Conservation (phyloP, 495 filamentous ascomycete genomes). For the Ascobolus immersus region DNA sequence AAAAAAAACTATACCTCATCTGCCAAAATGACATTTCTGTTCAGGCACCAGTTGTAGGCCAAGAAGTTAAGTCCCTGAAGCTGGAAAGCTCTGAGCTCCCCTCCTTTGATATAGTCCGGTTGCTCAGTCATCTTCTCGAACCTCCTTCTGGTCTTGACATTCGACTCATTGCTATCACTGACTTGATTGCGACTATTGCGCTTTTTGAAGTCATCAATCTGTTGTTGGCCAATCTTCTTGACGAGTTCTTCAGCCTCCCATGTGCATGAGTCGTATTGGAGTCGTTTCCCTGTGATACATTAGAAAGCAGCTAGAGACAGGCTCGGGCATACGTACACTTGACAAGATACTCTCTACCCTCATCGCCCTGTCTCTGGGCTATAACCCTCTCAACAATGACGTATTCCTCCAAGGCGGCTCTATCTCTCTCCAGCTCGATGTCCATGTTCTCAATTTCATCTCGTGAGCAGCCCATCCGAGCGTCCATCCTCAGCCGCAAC, state of each 20-base stretch:
- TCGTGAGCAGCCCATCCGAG: constrained; percentile 9
- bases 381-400: constrained; percentile 84
- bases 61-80: constrained; percentile 82
- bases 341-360: constrained; percentile 56
- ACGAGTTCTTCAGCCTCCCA: constrained; percentile 68
- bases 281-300: constrained; percentile 32
- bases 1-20: constrained; percentile 30
- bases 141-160: constrained; percentile 38
- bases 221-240: constrained; percentile 48
- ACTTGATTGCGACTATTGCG: constrained; percentile 47
- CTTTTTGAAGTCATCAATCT: constrained; percentile 75
- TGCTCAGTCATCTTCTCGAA: constrained; percentile 52
- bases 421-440: constrained; percentile 63
- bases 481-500: constrained; percentile 32
- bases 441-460: constrained; percentile 82
- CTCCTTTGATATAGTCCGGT: constrained; percentile 60
- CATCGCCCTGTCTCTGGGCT: constrained; percentile 44
- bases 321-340: constrained; percentile 46
- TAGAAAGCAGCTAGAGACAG: constrained; percentile 3
- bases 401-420: constrained; percentile 62
- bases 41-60: constrained; percentile 75
- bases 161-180: constrained; percentile 51
- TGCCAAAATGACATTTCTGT: constrained; percentile 81
- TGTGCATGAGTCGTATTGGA: constrained; percentile 76
- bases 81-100: constrained; percentile 80